A percentile compares a stretch with the other conserved stretches of the same genome.
Conservation (phyloP, 2,329 filamentous ascomycete genomes). For the Fusarium graminum region DNA sequence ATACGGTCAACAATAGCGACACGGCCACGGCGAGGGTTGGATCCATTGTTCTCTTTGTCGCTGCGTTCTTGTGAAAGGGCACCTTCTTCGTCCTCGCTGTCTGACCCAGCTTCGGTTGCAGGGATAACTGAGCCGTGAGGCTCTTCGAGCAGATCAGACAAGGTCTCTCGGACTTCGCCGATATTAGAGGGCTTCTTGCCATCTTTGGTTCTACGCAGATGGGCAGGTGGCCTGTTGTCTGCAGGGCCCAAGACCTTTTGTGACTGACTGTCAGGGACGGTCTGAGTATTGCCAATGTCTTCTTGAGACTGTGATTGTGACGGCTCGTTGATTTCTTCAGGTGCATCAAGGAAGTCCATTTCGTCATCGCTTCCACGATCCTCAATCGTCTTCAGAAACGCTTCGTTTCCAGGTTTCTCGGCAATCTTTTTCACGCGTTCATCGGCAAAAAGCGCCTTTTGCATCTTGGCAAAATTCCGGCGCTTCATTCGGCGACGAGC, state of each 20-base stretch:
- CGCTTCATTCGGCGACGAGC: slow-evolving; percentile 84
- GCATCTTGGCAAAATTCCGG: slow-evolving; percentile 90
- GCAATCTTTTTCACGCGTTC: slow-evolving; percentile 93
- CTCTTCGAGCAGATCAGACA: slow-evolving; percentile 86
- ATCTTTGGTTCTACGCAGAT: slow-evolving; percentile 71
- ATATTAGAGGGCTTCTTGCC: slow-evolving; percentile 79
- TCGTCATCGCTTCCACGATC: slow-evolving; percentile 83
- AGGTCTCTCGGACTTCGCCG: slow-evolving; percentile 83
- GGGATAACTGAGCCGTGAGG: slow-evolving; percentile 65
- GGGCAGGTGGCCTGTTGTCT: slow-evolving; percentile 68
- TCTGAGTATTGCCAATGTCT: slow-evolving; percentile 50
- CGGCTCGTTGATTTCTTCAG: slow-evolving; percentile 50
- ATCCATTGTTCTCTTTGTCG: slow-evolving; percentile 65
- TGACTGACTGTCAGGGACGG: slow-evolving; percentile 67
- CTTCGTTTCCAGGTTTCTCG: slow-evolving; percentile 87
- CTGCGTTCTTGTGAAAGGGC: slow-evolving; percentile 43
- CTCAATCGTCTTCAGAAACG: slow-evolving; percentile 91
- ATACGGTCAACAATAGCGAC: slow-evolving; percentile 78
- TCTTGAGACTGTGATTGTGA: slow-evolving; percentile 54
- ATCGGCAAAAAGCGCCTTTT: slow-evolving; percentile 86
- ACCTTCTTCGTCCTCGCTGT: slow-evolving; percentile 59
- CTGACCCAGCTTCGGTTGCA: slow-evolving; percentile 55
- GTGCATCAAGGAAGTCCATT: slow-evolving; percentile 77
- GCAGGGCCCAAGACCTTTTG: slow-evolving; percentile 54
- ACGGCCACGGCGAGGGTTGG: slow-evolving; percentile 55